phyloP scores from a whole-genome alignment of 148 eudicot genomes.

The Camellia granthamiana region DNA sequence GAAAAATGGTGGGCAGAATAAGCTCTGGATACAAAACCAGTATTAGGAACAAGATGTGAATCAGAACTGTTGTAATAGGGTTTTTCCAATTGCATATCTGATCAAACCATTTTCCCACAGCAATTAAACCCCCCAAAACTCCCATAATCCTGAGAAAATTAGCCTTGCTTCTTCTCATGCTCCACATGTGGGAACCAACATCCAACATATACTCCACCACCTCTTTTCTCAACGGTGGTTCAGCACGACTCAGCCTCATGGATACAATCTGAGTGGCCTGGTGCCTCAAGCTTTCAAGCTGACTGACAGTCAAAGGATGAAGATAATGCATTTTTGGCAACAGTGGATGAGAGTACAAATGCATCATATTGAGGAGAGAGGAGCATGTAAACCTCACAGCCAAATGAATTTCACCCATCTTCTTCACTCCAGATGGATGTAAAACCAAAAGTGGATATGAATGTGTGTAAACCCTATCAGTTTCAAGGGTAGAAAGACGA shows the following conservation, averaged over 20 bases:
- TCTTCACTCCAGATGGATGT: constrained; percentile 22
- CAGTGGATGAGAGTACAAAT: constrained; percentile 21
- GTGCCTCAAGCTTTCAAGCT: constrained; percentile 23
- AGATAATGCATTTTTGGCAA: constrained; percentile 25
- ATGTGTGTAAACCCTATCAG: constrained; percentile 20
- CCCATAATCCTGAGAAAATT: constrained; percentile 26
- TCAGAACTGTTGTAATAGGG: constrained; percentile 24
- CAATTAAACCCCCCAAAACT: constrained; percentile 21
- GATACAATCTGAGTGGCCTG: constrained; percentile 27
- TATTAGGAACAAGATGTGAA: constrained; percentile 23
- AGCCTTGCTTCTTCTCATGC: constrained; percentile 28
- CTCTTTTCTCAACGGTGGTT: constrained; percentile 25
- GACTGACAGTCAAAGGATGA: constrained; percentile 22
- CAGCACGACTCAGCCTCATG: constrained; percentile 19
- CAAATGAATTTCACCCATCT: constrained; percentile 26
- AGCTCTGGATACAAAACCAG: constrained; percentile 24
- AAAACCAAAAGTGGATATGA: constrained; percentile 24
- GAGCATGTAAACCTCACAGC: constrained; percentile 28
- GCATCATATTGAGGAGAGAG: constrained; percentile 24
- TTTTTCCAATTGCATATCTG: constrained; percentile 28
- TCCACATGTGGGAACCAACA: constrained; percentile 28
- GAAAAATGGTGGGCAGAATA: constrained; percentile 23
- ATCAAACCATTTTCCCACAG: constrained; percentile 30
- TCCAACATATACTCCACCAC: constrained; percentile 25
- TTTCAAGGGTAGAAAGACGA: constrained; percentile 28